These are phyloP conservation scores for Neurospora pannonica DNA, from an alignment of 495 filamentous ascomycete species.

Conservation along the genomic window DNA sequence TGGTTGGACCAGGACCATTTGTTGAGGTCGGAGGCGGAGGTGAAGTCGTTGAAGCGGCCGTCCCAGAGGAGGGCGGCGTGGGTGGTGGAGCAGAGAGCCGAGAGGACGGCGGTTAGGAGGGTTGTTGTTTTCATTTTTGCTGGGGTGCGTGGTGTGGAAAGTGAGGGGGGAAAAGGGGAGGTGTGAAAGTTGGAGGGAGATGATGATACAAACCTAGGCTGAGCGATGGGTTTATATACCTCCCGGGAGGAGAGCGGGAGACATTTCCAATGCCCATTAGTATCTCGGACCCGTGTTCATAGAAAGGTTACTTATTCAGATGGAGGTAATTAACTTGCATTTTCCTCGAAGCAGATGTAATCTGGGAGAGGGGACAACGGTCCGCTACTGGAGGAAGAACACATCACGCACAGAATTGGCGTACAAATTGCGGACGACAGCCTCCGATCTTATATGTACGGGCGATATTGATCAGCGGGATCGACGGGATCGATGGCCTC, in stretches of 20 bases:
- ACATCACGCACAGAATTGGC: not conserved
- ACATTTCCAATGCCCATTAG: not conserved
- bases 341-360: not conserved
- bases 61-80: conserved; percentile 46
- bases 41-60: conserved; percentile 50
- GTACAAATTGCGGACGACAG: conserved; percentile 15
- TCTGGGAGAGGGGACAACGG: conserved; percentile 1
- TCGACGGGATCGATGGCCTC: not conserved
- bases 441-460: conserved; percentile 9
- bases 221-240: not conserved
- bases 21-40: conserved; percentile 39
- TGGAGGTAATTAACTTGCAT: not conserved
- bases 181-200: not conserved
- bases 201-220: too few species aligned
- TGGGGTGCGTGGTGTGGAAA: not conserved
- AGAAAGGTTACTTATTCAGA: not conserved
- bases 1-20: conserved; percentile 57
- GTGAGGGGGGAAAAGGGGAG: not conserved
- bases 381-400: conserved; percentile 4
- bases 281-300: not conserved
- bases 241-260: not conserved
- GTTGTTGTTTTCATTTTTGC: conserved; percentile 19
- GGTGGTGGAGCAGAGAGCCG: not conserved
- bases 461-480: conserved; percentile 2
- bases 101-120: conserved; percentile 6